Evolutionary conservation across 2,329 filamentous ascomycete species (phyloP).

Genomic region (Chaetomium olivaceum): DNA sequence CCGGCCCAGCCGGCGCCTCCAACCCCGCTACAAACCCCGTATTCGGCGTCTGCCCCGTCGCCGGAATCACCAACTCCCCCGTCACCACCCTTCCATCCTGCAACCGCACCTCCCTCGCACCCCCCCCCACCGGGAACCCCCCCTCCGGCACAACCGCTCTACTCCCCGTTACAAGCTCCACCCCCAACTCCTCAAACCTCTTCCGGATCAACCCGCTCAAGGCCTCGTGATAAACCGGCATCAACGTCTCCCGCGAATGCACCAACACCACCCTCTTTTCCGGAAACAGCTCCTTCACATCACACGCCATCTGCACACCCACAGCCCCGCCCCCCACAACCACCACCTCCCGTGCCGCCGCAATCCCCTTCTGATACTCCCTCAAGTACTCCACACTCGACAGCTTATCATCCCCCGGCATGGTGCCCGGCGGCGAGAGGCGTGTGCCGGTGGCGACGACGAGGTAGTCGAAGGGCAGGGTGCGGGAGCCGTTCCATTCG

Average conservation of each 20-base stretch:
- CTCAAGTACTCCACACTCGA: slow-evolving; percentile 39
- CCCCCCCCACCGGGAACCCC: slow-evolving; percentile 30
- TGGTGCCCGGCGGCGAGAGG: slow-evolving; percentile 40
- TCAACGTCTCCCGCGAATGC: slow-evolving; percentile 48
- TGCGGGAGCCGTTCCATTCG: slow-evolving; percentile 36
- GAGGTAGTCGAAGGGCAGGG: slow-evolving; percentile 46
- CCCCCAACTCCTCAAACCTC: slow-evolving; percentile 42
- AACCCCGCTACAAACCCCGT: slow-evolving; percentile 42
- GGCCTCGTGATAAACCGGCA: slow-evolving; percentile 46
- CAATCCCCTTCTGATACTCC: slow-evolving; percentile 39
- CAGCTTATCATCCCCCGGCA: slow-evolving; percentile 39
- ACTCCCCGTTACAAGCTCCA: slow-evolving; percentile 38
- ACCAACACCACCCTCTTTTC: slow-evolving; percentile 49
- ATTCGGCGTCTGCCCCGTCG: slow-evolving; percentile 52
- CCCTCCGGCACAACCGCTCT: slow-evolving; percentile 34
- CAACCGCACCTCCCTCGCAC: slow-evolving; percentile 34
- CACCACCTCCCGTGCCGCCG: slow-evolving; percentile 35
- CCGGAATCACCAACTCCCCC: slow-evolving; percentile 48
- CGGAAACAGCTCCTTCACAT: slow-evolving; percentile 50
- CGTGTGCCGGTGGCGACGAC: slow-evolving; percentile 48
- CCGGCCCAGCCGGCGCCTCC: slow-evolving; percentile 13
- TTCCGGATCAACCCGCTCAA: slow-evolving; percentile 43
- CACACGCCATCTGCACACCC: slow-evolving; percentile 52
- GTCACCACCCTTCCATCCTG: slow-evolving; percentile 37
- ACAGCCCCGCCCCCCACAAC: slow-evolving; percentile 51